Base-by-base conservation (phyloP, 352 stramenopile species). In the Globisporangium emineosum region DNA sequence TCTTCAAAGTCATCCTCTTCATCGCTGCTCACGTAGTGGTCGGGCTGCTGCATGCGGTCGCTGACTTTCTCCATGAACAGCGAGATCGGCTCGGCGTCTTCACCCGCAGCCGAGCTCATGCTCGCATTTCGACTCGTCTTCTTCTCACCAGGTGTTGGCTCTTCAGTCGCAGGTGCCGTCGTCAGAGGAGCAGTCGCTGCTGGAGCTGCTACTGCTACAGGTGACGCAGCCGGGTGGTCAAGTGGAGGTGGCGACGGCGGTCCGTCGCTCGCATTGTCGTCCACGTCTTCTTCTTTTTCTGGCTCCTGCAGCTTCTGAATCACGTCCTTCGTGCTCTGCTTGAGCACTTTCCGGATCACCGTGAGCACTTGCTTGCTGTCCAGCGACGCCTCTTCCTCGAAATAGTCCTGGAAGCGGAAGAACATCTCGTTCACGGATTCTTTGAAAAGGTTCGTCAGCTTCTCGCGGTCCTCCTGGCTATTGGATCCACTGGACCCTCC, bases 341-440 rank as follows among this genome's bases (percentile, higher is more conserved):
- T 90, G 37, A 93, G 69, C 25, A 93, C 81, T 67, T 90, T 91
- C 33, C 82, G 81, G 68, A 93, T 89, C 3, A 84, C 78, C 19
- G 59, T 75, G 27, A 91, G 77, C 61, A 91, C 83, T 51, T 93
- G 85, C 52, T 86, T 88, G 43, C 78, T 71, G 30, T 93, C 81
- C 17, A 91, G 58, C 0, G 72, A 67, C 4, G 66, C 72, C 27
- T 86, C 78, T 42, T 89, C 80, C 67, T 93, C 85, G 58, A 93
- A 91, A 33, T 88, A 67, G 30, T 93, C 85, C 49, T 93, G 82
- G 58, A 93, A 91, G 5, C 79, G 85, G 66, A 87, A 91, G 60
- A 91, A 91, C 75, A 93, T 88, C 17, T 91, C 82, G 64, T 90
- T 93, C 60, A 91, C 76, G 0, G 76, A 69, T 54, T 91, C 80